phyloP scores from a whole-genome alignment of 345 rosid genomes.

The Carallia pectinifolia region DNA sequence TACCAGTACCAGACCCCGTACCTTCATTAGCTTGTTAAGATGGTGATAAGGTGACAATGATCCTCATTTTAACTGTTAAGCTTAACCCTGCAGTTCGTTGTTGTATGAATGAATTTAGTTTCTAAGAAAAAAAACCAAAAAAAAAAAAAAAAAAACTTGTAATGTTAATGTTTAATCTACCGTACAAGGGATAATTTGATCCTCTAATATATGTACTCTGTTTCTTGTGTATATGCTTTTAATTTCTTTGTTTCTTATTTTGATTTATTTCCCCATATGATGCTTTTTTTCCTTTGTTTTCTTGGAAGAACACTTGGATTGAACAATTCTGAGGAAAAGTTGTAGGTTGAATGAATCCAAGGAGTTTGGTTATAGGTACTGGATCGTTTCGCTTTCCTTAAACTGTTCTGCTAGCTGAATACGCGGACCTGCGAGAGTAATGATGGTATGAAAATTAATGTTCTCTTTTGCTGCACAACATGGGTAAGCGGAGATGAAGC shows the following conservation, averaged over 20 bases:
- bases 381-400: too few species aligned
- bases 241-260: neutral
- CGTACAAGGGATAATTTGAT: constrained; percentile 48
- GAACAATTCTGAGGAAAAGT: neutral
- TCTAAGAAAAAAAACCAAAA: constrained; percentile 23
- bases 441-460: too few species aligned
- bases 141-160: constrained; percentile 13
- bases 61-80: constrained; percentile 69
- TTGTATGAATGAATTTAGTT: constrained; percentile 72
- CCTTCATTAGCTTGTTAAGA: constrained; percentile 60
- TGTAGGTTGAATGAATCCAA: neutral
- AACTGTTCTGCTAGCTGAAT: too few species aligned
- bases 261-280: neutral
- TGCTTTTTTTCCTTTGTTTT: too few species aligned
- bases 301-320: too few species aligned
- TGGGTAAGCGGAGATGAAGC: too few species aligned
- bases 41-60: constrained; percentile 48
- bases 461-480: too few species aligned
- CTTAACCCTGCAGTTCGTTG: constrained; percentile 48
- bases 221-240: constrained; percentile 34
- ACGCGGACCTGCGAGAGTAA: too few species aligned
- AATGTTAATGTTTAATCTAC: constrained; percentile 49
- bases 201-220: constrained; percentile 56
- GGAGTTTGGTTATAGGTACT: neutral
- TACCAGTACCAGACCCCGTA: constrained; percentile 86